phyloP scores from a whole-genome alignment of 2,329 filamentous ascomycete genomes.

The Penicillium glabrum region DNA sequence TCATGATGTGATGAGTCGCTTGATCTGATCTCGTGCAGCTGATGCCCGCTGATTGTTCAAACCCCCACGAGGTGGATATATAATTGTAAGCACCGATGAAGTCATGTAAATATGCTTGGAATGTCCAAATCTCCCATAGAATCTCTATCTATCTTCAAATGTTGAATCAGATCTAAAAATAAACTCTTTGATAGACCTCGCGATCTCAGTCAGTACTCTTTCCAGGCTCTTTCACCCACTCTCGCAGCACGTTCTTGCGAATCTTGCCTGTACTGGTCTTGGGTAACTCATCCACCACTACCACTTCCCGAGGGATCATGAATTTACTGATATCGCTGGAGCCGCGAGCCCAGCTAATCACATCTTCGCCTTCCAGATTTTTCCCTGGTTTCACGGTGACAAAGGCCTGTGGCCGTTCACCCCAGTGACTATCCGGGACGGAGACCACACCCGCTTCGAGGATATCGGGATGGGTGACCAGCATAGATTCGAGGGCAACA shows the following conservation, averaged over 20 bases:
- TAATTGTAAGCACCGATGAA: background rate
- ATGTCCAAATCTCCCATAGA: background rate
- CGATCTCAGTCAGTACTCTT: background rate
- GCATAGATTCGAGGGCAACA: conserved; percentile 85
- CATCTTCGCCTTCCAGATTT: conserved; percentile 60
- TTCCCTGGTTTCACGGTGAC: conserved; percentile 75
- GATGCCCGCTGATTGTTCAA: background rate
- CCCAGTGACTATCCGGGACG: conserved; percentile 86
- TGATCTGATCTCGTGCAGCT: conserved; percentile 13
- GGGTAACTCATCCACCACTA: conserved; percentile 82
- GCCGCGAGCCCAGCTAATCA: conserved; percentile 84
- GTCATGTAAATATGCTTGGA: background rate
- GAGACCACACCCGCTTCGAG: conserved; percentile 91
- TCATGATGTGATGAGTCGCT: conserved; percentile 1
- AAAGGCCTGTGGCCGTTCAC: conserved; percentile 92
- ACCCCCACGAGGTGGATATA: background rate
- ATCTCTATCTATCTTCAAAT: background rate
- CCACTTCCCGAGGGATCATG: conserved; percentile 74
- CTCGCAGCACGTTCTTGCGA: conserved; percentile 87
- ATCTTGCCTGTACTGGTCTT: conserved; percentile 98
- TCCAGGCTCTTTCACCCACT: conserved; percentile 70
- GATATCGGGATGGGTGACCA: conserved; percentile 82
- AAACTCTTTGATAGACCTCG: background rate
- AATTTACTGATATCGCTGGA: conserved; percentile 82
- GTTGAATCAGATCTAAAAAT: background rate